Percentiles rank a stretch among this genome's conserved stretches.
phyloP scores from a whole-genome alignment of 176 grass and related monocot species.

The Typha latifolia region DNA sequence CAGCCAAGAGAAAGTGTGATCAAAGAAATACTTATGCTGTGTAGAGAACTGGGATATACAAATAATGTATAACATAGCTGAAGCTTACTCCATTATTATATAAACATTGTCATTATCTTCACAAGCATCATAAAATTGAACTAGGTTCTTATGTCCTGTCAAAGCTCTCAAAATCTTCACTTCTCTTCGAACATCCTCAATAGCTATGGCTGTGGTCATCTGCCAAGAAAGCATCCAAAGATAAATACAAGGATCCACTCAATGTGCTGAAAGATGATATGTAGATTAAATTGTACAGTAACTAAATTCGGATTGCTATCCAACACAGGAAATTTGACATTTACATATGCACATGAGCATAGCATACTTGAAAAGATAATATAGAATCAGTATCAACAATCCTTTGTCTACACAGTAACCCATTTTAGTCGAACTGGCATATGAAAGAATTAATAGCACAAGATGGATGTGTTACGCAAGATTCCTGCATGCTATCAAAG shows the following conservation, averaged over 20 bases:
- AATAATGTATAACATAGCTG: conserved; percentile 2
- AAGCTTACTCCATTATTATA: conserved; percentile 87
- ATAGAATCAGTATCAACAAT: no score
- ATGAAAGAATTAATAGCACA: no score
- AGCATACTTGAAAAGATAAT: no score
- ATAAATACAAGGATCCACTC: background rate
- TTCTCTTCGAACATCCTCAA: conserved; percentile 77
- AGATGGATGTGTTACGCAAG: no score
- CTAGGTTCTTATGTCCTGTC: conserved; percentile 61
- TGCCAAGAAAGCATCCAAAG: conserved; percentile 24
- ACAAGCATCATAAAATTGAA: conserved; percentile 75
- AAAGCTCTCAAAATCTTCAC: conserved; percentile 82
- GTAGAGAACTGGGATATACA: background rate
- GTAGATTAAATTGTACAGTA: background rate
- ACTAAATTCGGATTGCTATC: no score
- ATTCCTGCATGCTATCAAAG: no score
- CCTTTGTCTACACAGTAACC: no score
- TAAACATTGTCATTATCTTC: conserved; percentile 75
- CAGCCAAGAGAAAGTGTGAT: no score
- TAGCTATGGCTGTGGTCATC: conserved; percentile 87
- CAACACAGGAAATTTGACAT: no score
- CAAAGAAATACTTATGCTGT: no score
- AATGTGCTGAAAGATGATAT: background rate
- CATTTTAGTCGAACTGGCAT: no score
- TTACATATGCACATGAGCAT: no score